A percentile compares a stretch with the other conserved stretches of the same genome.
phyloP scores from a whole-genome alignment of 1,284 basidiomycete species.

The Porodaedalea pini region DNA sequence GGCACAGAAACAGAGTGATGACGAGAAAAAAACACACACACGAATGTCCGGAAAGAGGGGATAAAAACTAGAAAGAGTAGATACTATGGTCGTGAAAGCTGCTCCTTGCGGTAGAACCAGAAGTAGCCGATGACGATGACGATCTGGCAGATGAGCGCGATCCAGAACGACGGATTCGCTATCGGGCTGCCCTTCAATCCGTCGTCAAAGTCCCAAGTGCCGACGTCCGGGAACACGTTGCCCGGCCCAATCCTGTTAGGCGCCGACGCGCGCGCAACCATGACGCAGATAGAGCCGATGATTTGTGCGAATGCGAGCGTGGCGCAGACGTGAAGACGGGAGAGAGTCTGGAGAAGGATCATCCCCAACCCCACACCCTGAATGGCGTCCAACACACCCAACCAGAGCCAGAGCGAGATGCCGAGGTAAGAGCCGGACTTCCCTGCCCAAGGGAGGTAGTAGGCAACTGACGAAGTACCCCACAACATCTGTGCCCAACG shows the following conservation, averaged over 20 bases:
- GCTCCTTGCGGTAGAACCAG: slow-evolving; percentile 91
- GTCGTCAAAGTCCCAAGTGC: slow-evolving; percentile 78
- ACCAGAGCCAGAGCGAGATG: slow-evolving; percentile 87
- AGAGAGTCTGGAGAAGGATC: slow-evolving; percentile 90
- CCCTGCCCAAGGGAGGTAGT: slow-evolving; percentile 92
- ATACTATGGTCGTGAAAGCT: slow-evolving; percentile 39
- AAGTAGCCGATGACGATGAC: slow-evolving; percentile 89
- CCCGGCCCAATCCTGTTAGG: slow-evolving; percentile 80
- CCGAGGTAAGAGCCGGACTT: slow-evolving; percentile 80
- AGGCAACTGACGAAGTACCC: slow-evolving; percentile 82
- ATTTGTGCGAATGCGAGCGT: slow-evolving; percentile 86
- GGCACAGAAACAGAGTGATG: background rate
- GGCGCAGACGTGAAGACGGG: slow-evolving; percentile 87
- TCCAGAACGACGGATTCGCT: slow-evolving; percentile 82
- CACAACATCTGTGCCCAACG: slow-evolving; percentile 92
- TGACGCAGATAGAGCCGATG: slow-evolving; percentile 78
- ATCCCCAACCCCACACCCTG: slow-evolving; percentile 92
- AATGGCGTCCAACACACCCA: slow-evolving; percentile 87
- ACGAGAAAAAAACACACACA: background rate
- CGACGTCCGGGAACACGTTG: slow-evolving; percentile 88
- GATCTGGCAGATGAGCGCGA: slow-evolving; percentile 75
- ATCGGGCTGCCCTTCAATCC: slow-evolving; percentile 72
- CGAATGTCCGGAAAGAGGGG: background rate
- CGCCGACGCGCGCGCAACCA: slow-evolving; percentile 83
- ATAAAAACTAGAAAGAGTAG: background rate